A percentile compares a stretch with the other conserved stretches of the same genome.
Conservation (phyloP, 2,329 filamentous ascomycete genomes). For the Pseudocercospora macadamiae region DNA sequence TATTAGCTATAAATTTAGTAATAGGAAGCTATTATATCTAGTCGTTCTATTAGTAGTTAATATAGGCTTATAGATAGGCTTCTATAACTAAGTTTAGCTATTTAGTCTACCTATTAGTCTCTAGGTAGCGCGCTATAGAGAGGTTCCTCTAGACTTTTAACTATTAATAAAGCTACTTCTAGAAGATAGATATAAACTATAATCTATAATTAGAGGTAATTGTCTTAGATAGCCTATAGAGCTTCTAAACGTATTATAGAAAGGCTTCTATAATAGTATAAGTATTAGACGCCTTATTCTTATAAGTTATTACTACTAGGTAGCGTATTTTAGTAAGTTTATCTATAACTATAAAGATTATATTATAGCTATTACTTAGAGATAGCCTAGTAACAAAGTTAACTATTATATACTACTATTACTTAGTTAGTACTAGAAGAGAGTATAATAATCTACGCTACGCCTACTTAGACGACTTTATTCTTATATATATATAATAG, state of each 20-base stretch:
- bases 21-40: too few species aligned
- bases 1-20: constrained; percentile 4
- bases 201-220: not conserved
- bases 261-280: not conserved
- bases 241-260: not conserved
- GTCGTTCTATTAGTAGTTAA: constrained; percentile 3
- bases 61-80: not conserved
- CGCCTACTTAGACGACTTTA: not conserved
- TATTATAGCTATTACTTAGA: constrained; percentile 1
- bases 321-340: not conserved
- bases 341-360: not conserved
- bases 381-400: not conserved
- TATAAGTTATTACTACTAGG: not conserved
- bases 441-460: not conserved
- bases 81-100: not conserved
- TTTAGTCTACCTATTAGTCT: not conserved
- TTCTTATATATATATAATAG: not conserved
- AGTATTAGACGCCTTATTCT: not conserved
- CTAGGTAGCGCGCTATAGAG: not conserved
- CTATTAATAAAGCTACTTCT: not conserved
- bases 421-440: not conserved
- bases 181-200: constrained; percentile 1
- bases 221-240: not conserved
- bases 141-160: not conserved
- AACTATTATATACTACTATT: constrained; percentile 1